Evolutionary conservation across 2,329 filamentous ascomycete species (phyloP), one percentile per base, ranked within the genome.

Genomic region (Mariannaea sp.): DNA sequence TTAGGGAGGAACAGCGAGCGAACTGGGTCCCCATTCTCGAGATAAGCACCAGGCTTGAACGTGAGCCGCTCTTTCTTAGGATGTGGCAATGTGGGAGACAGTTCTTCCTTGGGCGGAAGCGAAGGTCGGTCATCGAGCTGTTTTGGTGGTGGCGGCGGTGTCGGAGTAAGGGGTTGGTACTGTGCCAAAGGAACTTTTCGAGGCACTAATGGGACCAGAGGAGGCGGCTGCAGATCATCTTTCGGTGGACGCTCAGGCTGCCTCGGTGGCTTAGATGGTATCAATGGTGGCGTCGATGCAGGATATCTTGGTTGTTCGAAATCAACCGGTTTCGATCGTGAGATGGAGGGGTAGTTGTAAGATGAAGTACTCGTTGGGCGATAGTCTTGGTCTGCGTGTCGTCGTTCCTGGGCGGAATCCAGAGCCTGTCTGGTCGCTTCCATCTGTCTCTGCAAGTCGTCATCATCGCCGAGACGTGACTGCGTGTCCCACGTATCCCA

Each of bases 1-100:
- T 84, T 82, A 0, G 94, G 93, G 1, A 99, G 80, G 69, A 97
- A 96, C 27, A 99, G 79, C 0, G 92, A 90, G 27, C 94, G 87
- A 6, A 99, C 82, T 0, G 92, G 89, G 5, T 86, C 84, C 14
- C 93, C 94, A 62, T 91, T 92, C 71, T 99, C 94, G 13, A 97
- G 86, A 68, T 92, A 94, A 1, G 91, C 92, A 2, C 89, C 87
- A 2, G 93, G 89, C 85, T 73, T 74, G 22, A 75, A 75, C 12
- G 89, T 91, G 63, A 90, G 88, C 41, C 84, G 70, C 52, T 86
- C 72, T 71, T 84, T 79, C 58, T 80, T 76, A 3, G 73, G 68
- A 3, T 65, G 61, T 4, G 64, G 14, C 5, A 70, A 70, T 41
- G 14, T n/a, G 8, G 62, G 50, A 3, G 60, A 54, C 20, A 63